Base-by-base conservation (phyloP, 2,329 filamentous ascomycete species). In the Pseudocercospora cruenta region DNA sequence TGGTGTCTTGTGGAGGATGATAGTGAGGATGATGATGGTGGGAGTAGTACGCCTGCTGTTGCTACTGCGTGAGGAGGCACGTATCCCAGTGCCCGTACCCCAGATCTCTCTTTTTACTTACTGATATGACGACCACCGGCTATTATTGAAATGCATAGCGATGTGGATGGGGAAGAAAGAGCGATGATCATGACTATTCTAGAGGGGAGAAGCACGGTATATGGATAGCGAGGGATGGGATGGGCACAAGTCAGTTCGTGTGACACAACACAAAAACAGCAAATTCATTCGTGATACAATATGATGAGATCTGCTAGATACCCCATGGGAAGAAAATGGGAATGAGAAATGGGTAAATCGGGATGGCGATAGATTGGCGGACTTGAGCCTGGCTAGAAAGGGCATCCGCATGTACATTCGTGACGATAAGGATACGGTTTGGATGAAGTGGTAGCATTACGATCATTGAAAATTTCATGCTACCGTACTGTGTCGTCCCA, bases 1-100 rank as follows among this genome's bases (percentile, higher is more conserved):
- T 99, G 95, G 95, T 92, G 84, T 66, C 77, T 66, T 58, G 72
- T 70, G 10, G 71, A 73, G 43, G 69, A 71, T 39, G 71, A 71
- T 22, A 71, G 71, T 12, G 68, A 64, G 4, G 57, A 65, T n/a
- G 47, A 65, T n/a, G 47, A 24, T 7, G 53, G 22, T n/a, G 53
- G 58, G 39, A 55, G 51, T 55, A 55, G 22, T 16, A 58, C 55
- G 31, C 55, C 55, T 39, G 31, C 26, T 49, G 47, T 59, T 36
- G 31, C 51, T 33, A 33, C 39, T 59, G 39, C 49, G 28, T 19
- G 39, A 49, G 28, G 24, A 16, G 2, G 31, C n/a, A 14, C 9
- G 33, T 16, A n/a, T n/a, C n/a, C n/a, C n/a, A n/a, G n/a, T n/a
- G n/a, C n/a, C n/a, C n/a, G n/a, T n/a, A n/a, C n/a, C n/a, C n/a